Percentiles rank a stretch among this genome's conserved stretches.
Conservation (phyloP, 2,329 filamentous ascomycete species). For the Aspergillus ibericus region DNA sequence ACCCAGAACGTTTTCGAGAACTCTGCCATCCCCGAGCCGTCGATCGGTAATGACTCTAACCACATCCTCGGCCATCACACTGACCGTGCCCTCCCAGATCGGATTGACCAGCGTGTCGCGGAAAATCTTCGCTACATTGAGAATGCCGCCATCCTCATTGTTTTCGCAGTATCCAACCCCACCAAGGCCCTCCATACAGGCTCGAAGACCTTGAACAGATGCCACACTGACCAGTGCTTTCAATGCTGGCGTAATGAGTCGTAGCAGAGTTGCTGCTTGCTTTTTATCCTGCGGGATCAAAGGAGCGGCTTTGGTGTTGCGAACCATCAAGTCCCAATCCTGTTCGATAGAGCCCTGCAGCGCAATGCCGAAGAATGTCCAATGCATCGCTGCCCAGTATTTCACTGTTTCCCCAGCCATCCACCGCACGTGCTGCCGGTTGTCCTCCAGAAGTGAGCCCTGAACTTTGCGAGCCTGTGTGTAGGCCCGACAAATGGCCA, state of each 20-base stretch:
- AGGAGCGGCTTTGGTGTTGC: constrained; percentile 36
- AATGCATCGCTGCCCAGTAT: constrained; percentile 39
- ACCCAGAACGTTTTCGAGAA: background rate
- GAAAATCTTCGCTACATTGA: constrained; percentile 67
- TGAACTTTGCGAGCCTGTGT: constrained; percentile 40
- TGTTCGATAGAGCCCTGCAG: constrained; percentile 54
- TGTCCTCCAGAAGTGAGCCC: constrained; percentile 39
- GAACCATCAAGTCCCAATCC: constrained; percentile 41
- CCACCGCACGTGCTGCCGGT: constrained; percentile 43
- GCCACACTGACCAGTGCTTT: constrained; percentile 41
- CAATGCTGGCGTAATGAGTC: constrained; percentile 30
- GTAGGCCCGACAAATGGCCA: constrained; percentile 45
- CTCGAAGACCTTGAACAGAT: constrained; percentile 32
- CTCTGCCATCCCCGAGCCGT: background rate
- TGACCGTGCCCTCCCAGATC: constrained; percentile 73
- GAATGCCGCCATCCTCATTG: constrained; percentile 53
- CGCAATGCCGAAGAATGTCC: constrained; percentile 36
- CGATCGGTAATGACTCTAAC: background rate
- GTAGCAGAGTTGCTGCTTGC: constrained; percentile 29
- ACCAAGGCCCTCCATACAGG: constrained; percentile 41
- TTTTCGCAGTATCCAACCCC: constrained; percentile 44
- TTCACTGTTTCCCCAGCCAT: constrained; percentile 42
- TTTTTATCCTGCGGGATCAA: constrained; percentile 35
- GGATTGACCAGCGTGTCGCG: constrained; percentile 58
- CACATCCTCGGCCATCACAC: constrained; percentile 56